Evolutionary conservation across 2,329 filamentous ascomycete genomes (phyloP), one percentile per base, ranked within the genome.

Genomic region (Fusarium sp.): DNA sequence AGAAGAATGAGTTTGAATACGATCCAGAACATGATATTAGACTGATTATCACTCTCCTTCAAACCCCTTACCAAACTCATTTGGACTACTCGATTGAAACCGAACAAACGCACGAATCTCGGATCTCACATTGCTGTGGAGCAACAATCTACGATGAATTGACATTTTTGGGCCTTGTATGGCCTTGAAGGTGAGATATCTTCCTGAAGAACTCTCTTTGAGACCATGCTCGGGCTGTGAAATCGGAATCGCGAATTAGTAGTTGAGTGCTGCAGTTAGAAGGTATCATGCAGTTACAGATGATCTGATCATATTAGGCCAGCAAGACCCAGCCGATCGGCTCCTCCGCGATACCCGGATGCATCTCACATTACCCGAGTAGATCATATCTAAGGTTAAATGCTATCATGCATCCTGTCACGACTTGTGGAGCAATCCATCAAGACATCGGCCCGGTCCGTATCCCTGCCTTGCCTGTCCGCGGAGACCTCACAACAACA

Each of bases 311-410:
- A 23, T 30, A 10, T 13, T 12, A n/a, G 8, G 10, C 38, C 25
- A 47, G 8, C 40, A n/a, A 18, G 37, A n/a, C 21, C 49, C 47
- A 44, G 23, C 30, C n/a, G 52, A 37, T 42, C 35, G 50, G 42
- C 10, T 7, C 49, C 56, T 67, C 64, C 35, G 32, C 54, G 13
- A 52, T 67, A 32, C 30, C 37, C 66, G 32, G 13, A 64, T 63
- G 57, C 64, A 69, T 25, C 47, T 38, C 21, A 44, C 23, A 23
- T 43, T 64, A 56, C 33, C 37, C 56, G 42, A 25, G 37, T 18
- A 54, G 66, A 69, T 69, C 37, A 32, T 15, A 64, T 44, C 49
- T 40, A 57, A 59, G 57, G 57, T 32, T 53, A 19, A 38, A 56
- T 68, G 12, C 23, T 23, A 52, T 49, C 42, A 56, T 57, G 28